phyloP scores from a whole-genome alignment of 345 rosid genomes.

The Cochlearia excelsa region DNA sequence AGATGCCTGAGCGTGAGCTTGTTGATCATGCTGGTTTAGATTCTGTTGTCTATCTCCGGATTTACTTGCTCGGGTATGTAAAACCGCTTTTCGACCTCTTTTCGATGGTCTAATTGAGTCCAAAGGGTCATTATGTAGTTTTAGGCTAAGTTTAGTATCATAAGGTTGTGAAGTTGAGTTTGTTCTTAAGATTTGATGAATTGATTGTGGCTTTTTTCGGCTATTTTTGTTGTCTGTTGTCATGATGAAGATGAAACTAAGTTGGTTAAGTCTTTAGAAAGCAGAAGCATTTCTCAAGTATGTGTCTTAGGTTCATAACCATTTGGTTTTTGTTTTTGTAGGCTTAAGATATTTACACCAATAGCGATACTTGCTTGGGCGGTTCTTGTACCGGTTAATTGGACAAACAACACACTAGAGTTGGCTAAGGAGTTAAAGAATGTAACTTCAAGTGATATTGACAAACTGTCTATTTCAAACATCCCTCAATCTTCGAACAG shows the following conservation, averaged over 20 bases:
- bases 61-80: conserved; percentile 81
- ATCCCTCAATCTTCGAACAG: conserved; percentile 59
- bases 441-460: conserved; percentile 80
- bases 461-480: conserved; percentile 87
- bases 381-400: conserved; percentile 74
- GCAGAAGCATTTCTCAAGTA: not conserved
- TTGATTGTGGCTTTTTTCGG: not conserved
- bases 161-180: too few species aligned
- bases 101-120: conserved; percentile 1
- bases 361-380: conserved; percentile 73
- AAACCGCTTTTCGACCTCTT: not conserved
- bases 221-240: too few species aligned
- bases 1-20: conserved; percentile 94
- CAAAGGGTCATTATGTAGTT: not conserved
- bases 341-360: conserved; percentile 87
- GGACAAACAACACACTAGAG: conserved; percentile 52
- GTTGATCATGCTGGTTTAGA: conserved; percentile 97
- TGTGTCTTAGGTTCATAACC: not conserved
- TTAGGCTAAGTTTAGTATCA: conserved; percentile 9
- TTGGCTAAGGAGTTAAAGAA: conserved; percentile 35
- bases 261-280: conserved; percentile 1
- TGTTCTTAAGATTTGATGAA: not conserved
- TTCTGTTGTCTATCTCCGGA: conserved; percentile 86
- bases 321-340: conserved; percentile 30
- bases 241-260: not conserved